Evolutionary conservation across 768 basidiomycete genomes (phyloP), one percentile per base, ranked within the genome.

Genomic region (Kwoniella sp.): DNA sequence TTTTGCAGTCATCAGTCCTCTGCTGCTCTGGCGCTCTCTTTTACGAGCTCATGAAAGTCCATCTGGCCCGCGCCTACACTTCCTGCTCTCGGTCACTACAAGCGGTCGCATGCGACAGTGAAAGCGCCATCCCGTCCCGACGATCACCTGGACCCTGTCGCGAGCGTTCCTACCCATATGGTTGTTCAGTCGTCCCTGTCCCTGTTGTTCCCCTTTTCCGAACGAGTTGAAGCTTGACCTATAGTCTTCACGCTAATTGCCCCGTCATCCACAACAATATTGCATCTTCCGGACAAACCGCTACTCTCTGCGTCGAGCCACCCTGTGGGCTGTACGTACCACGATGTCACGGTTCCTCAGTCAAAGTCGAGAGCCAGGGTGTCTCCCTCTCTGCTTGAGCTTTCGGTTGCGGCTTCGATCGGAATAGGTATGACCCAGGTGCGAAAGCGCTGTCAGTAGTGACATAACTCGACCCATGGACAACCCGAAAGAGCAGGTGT

Each of bases 71-170:
- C n/a, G n/a, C n/a, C n/a, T n/a, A n/a, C n/a, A n/a, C n/a, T n/a
- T n/a, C n/a, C n/a, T n/a, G n/a, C n/a, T n/a, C n/a, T n/a, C n/a
- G n/a, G n/a, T n/a, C n/a, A n/a, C n/a, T n/a, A n/a, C n/a, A n/a
- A n/a, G n/a, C n/a, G n/a, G n/a, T n/a, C n/a, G n/a, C n/a, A n/a
- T n/a, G n/a, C n/a, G n/a, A n/a, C n/a, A n/a, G n/a, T n/a, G n/a
- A n/a, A 45, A 45, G 41, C 41, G 41, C 41, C 41, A 45, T 45
- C 41, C 41, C 41, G 41, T 45, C 41, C 41, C 41, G 41, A 45
- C 41, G 41, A 45, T 45, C 41, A 45, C 41, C 41, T 45, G 41
- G 41, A 45, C 41, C 41, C 41, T 45, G 41, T 17, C 3, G 4
- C 8, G n/a, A n/a, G n/a, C n/a, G n/a, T n/a, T n/a, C n/a, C n/a